Evolutionary conservation across 805 yeast genomes (phyloP).

Genomic region (Candida arabinofermentans): DNA sequence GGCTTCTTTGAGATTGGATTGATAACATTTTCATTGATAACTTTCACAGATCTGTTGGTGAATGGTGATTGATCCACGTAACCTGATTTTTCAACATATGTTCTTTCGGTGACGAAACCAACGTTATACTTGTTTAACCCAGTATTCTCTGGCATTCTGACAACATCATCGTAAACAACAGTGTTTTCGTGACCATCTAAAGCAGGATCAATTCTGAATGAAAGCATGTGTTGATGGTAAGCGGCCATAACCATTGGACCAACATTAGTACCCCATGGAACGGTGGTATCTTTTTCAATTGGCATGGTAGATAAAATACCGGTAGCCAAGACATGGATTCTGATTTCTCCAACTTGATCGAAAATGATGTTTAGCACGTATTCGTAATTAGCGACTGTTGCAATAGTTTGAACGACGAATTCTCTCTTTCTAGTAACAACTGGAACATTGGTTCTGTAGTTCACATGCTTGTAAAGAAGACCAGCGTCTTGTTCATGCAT

Average conservation of each 20-base stretch:
- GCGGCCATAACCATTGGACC: constrained; percentile 83
- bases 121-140: constrained; percentile 60
- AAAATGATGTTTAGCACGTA: constrained; percentile 68
- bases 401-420: constrained; percentile 73
- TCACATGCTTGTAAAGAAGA: constrained; percentile 71
- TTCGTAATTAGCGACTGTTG: constrained; percentile 83
- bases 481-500: constrained; percentile 81
- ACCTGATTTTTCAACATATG: constrained; percentile 66
- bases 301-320: constrained; percentile 86
- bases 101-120: constrained; percentile 64
- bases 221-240: constrained; percentile 76
- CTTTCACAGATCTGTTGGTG: constrained; percentile 69
- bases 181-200: constrained; percentile 78
- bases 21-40: constrained; percentile 67
- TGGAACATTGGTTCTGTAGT: constrained; percentile 69
- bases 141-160: constrained; percentile 52
- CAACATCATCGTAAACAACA: constrained; percentile 66
- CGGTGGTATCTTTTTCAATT: constrained; percentile 61
- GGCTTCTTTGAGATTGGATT: constrained; percentile 68
- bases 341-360: constrained; percentile 74
- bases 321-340: constrained; percentile 78
- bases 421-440: constrained; percentile 76
- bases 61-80: constrained; percentile 69
- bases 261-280: constrained; percentile 71
- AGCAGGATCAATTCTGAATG: constrained; percentile 79